Conservation (phyloP, 208 protist species). For the Tritrichomonas musculus region DNA sequence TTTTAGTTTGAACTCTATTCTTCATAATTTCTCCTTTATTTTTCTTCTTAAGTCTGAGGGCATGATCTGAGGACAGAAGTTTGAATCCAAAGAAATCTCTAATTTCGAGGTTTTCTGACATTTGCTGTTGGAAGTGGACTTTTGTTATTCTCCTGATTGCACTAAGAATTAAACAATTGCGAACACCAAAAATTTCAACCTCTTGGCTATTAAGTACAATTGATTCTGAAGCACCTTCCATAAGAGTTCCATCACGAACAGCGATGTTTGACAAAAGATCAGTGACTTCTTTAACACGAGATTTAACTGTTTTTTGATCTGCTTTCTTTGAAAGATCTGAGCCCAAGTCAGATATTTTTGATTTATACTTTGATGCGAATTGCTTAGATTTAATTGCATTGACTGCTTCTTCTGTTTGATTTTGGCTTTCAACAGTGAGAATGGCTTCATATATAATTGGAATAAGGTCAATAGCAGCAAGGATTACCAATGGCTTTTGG, state of each 20-base stretch:
- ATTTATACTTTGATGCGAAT: background rate
- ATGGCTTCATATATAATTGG: slow-evolving; percentile 3
- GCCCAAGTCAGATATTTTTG: background rate
- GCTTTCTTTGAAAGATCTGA: background rate
- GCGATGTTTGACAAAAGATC: no score
- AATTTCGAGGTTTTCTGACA: background rate
- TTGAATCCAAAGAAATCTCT: background rate
- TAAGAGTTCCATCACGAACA: background rate
- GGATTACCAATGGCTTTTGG: background rate
- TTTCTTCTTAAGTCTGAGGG: background rate
- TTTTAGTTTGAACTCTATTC: background rate
- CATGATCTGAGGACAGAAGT: background rate
- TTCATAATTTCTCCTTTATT: background rate
- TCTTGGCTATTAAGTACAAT: background rate
- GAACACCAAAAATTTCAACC: background rate
- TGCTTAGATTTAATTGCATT: background rate
- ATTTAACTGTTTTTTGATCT: background rate
- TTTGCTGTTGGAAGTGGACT: background rate
- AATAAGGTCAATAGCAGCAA: background rate
- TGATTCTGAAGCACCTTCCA: background rate
- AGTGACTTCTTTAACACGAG: background rate
- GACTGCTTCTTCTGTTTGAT: background rate
- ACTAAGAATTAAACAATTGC: background rate
- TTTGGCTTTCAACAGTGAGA: background rate
- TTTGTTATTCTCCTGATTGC: slow-evolving; percentile 3